Base-by-base conservation (phyloP, 2,329 filamentous ascomycete species). In the Rutstroemia sp. region DNA sequence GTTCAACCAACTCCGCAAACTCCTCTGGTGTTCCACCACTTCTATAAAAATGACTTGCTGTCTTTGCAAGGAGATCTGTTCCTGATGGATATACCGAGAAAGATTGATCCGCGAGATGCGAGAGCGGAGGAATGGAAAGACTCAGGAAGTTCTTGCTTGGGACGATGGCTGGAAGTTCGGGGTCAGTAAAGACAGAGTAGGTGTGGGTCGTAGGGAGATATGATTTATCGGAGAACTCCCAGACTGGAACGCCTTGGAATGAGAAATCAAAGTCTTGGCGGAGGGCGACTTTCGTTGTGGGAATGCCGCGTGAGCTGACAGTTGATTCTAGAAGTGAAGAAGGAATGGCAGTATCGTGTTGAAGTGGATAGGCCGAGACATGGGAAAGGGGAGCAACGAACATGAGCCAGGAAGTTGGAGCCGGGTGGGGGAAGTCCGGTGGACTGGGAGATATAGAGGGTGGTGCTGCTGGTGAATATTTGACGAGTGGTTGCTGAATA, bases 221-320 rank as follows among this genome's bases (percentile, higher is more conserved):
- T 7, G 54, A 23, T 1, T 39, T 25, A 2, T 39, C 38, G 4
- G 30, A 56, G 58, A 68, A 69, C 47, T 69, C 66, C 49, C 69
- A 69, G 56, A 68, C 51, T 0, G 67, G 66, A 1, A 60, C 23
- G n/a, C 66, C 66, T 45, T 59, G 56, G 56, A 60, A 61, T 2
- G 63, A 65, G 54, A 69, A 62, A 19, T 68, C 64, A 52, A 63
- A 65, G 51, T 69, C 66, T 41, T 48, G 59, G 25, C 66, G 60
- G 44, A 64, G 63, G 41, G 56, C 30, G 37, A 62, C 18, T 47
- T 48, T 59, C 4, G 45, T 59, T 8, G 49, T 34, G 7, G 21
- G 37, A 4, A 50, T 45, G 4, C 37, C 21, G 7, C 19, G 14
- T 3, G 25, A 9, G 46, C 16, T 27, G 2, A 34, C 16, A 0